phyloP scores from a whole-genome alignment of 495 filamentous ascomycete genomes.

The Lophiostoma macrostomum region DNA sequence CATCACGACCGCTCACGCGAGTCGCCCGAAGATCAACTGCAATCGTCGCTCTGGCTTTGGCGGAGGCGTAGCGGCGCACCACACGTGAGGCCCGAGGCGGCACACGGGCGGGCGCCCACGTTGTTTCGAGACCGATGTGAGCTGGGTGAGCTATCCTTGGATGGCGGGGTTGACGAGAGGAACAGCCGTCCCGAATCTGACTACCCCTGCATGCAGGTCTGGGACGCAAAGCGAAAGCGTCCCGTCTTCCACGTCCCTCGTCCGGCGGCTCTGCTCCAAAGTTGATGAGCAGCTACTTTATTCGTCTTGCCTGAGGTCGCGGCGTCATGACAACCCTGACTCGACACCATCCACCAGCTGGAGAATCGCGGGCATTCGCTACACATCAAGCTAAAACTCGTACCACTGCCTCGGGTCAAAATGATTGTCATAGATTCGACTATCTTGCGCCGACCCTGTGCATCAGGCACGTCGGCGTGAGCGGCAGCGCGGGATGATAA shows the following conservation, averaged over 20 bases:
- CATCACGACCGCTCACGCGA: too few species aligned
- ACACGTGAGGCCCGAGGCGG: constrained; percentile 1
- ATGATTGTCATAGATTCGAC: constrained; percentile 25
- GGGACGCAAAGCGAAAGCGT: not conserved
- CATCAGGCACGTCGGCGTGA: constrained; percentile 11
- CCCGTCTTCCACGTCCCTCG: constrained; percentile 3
- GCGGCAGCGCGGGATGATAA: constrained; percentile 23
- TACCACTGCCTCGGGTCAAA: constrained; percentile 13
- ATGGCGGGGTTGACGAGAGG: constrained; percentile 4
- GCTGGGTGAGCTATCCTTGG: too few species aligned
- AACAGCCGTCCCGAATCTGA: constrained; percentile 6
- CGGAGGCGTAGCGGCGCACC: constrained; percentile 12
- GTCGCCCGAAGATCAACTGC: too few species aligned
- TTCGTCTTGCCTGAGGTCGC: constrained; percentile 12
- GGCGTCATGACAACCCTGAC: not conserved
- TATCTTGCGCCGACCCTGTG: constrained; percentile 19
- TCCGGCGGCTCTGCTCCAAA: constrained; percentile 19
- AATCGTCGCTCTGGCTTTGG: too few species aligned
- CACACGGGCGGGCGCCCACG: too few species aligned
- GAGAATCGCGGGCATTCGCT: constrained; percentile 11
- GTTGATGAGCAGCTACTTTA: too few species aligned
- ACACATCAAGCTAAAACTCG: constrained; percentile 17
- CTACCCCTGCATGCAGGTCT: constrained; percentile 14
- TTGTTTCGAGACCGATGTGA: too few species aligned
- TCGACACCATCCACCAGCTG: not conserved